phyloP scores from a whole-genome alignment of 208 protist species.

The Leishmania tarentolae region DNA sequence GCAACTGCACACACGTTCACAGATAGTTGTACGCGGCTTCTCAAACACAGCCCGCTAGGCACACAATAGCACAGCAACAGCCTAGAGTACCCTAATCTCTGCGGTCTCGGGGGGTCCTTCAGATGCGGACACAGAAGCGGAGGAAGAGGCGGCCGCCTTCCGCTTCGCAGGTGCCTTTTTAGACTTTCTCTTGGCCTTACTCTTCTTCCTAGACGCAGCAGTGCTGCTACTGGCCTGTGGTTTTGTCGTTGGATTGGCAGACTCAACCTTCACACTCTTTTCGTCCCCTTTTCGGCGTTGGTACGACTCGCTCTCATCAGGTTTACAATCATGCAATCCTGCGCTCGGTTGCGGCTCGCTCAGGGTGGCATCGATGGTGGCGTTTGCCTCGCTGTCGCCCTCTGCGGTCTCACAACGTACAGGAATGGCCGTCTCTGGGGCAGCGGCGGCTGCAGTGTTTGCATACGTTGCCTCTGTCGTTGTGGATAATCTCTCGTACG shows the following conservation, averaged over 20 bases:
- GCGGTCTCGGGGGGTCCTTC: neutral
- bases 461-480: slow-evolving; percentile 8
- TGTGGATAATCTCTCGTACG: slow-evolving; percentile 14
- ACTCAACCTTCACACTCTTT: neutral
- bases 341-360: neutral
- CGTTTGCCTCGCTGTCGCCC: neutral
- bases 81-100: slow-evolving; percentile 20
- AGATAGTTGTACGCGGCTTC: neutral
- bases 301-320: slow-evolving; percentile 5
- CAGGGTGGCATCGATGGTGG: slow-evolving; percentile 10
- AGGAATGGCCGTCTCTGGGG: slow-evolving; percentile 3
- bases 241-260: slow-evolving; percentile 5
- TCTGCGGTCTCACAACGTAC: neutral
- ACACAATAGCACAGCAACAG: neutral
- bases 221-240: neutral
- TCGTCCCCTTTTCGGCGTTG: slow-evolving; percentile 8
- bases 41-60: no score
- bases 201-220: slow-evolving; percentile 22
- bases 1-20: neutral
- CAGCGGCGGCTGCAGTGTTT: neutral
- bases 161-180: slow-evolving; percentile 23
- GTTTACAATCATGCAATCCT: neutral
- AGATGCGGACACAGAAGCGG: neutral
- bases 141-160: slow-evolving; percentile 1
- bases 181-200: slow-evolving; percentile 26